Conservation (phyloP, 2,329 filamentous ascomycete species). For the Cercospora citrullina region DNA sequence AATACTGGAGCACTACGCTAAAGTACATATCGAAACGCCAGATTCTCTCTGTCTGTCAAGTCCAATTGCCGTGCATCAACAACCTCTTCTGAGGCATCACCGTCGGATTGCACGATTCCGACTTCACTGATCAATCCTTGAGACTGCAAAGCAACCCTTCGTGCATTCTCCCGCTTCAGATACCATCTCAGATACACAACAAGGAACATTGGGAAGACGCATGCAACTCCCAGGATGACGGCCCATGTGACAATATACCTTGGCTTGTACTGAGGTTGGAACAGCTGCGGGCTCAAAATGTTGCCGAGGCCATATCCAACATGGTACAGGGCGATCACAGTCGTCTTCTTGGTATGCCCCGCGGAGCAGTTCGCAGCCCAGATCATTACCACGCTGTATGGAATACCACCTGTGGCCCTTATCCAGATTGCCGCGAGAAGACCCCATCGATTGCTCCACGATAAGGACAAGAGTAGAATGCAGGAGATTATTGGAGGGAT, state of each 20-base stretch:
- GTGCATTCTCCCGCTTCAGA: slow-evolving; percentile 44
- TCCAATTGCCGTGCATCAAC: slow-evolving; percentile 31
- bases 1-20: neutral
- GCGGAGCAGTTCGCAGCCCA: neutral
- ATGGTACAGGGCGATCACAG: slow-evolving; percentile 45
- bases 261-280: slow-evolving; percentile 30
- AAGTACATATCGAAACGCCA: slow-evolving; percentile 19
- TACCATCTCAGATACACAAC: slow-evolving; percentile 44
- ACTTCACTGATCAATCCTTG: slow-evolving; percentile 19
- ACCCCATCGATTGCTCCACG: slow-evolving; percentile 44
- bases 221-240: slow-evolving; percentile 27
- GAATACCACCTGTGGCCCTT: slow-evolving; percentile 38
- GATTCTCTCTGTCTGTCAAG: slow-evolving; percentile 32
- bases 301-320: slow-evolving; percentile 42
- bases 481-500: slow-evolving; percentile 42
- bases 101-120: slow-evolving; percentile 23
- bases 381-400: neutral
- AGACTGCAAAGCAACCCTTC: slow-evolving; percentile 37
- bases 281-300: slow-evolving; percentile 43
- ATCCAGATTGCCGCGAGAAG: slow-evolving; percentile 44
- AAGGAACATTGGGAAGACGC: slow-evolving; percentile 42
- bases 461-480: slow-evolving; percentile 41
- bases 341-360: slow-evolving; percentile 38
- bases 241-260: slow-evolving; percentile 21
- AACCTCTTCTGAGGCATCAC: slow-evolving; percentile 25